Base-by-base conservation (phyloP, 805 yeast species). In the Monosporozyma unispora region DNA sequence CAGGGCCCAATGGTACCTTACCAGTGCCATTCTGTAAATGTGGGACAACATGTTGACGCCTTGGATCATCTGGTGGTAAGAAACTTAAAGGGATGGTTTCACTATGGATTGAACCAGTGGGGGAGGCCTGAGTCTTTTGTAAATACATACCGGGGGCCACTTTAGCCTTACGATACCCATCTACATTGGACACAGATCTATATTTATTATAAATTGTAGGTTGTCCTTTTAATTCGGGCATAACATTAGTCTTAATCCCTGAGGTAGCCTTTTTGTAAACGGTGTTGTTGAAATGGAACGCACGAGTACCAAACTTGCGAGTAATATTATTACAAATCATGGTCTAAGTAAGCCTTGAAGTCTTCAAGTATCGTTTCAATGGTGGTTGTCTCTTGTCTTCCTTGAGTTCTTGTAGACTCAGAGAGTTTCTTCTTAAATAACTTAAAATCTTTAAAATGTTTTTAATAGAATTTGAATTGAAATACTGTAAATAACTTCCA, bases 121-220 rank as follows among this genome's bases (percentile, higher is more conserved):
- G 73, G 12, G 84, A 76, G 3, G 90, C 77, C 22, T 88, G 89
- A 40, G 87, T 76, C 18, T 81, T 82, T 54, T 77, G 73, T 58
- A 70, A 72, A 39, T 80, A 77, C 25, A 86, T 67, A 4, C 91
- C 91, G 22, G 74, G 70, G 1, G 82, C 78, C 18, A 76, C 69
- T 47, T 70, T 63, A 4, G 63, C 64, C 44, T 60, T 64, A 48
- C 64, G 35, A 27, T 57, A 62, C 51, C 78, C 77, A 55, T 77
- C 76, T 64, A 84, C 80, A 61, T 82, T 85, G 57, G 74, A 77
- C 8, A 87, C 82, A 21, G 91, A 84, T 50, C 80, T 71, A 39
- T 68, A 69, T 8, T 79, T 74, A 63, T 85, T 83, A 69, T 72
- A 85, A 8, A 56, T 53, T 2, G 60, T 58, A 1, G 64, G 57